phyloP scores from a whole-genome alignment of 352 stramenopile genomes.

The Globisporangium canariense region DNA sequence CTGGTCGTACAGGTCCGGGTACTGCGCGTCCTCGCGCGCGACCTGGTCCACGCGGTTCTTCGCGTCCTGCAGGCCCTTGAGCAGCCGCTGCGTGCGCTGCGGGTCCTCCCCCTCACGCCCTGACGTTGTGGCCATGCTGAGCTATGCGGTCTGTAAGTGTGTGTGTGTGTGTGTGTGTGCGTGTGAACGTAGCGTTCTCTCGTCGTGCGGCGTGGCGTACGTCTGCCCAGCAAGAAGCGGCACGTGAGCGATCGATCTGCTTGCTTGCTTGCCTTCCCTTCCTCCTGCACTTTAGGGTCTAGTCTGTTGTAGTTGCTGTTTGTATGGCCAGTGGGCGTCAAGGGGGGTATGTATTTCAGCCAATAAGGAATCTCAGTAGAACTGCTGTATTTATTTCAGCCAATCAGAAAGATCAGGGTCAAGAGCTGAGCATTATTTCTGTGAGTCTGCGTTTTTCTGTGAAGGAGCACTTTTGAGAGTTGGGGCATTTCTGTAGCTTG shows the following conservation, averaged over 20 bases:
- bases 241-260: background rate
- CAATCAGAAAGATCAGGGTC: too few species aligned
- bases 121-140: background rate
- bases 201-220: background rate
- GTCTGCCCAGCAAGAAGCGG: background rate
- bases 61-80: slow-evolving; percentile 68
- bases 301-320: too few species aligned
- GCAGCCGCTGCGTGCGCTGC: slow-evolving; percentile 36
- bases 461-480: too few species aligned
- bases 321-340: background rate
- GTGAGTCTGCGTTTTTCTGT: too few species aligned
- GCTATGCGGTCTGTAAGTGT: too few species aligned
- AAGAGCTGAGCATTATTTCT: too few species aligned
- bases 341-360: background rate
- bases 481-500: too few species aligned
- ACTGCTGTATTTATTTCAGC: too few species aligned
- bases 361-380: too few species aligned
- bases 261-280: background rate
- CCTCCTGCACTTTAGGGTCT: background rate
- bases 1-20: slow-evolving; percentile 76
- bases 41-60: slow-evolving; percentile 78
- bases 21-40: slow-evolving; percentile 65
- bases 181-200: background rate
- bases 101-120: slow-evolving; percentile 19
- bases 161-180: background rate